These are phyloP conservation scores for Plasmodium berghei DNA, from an alignment of 169 alveolate species.

Conservation along the genomic window DNA sequence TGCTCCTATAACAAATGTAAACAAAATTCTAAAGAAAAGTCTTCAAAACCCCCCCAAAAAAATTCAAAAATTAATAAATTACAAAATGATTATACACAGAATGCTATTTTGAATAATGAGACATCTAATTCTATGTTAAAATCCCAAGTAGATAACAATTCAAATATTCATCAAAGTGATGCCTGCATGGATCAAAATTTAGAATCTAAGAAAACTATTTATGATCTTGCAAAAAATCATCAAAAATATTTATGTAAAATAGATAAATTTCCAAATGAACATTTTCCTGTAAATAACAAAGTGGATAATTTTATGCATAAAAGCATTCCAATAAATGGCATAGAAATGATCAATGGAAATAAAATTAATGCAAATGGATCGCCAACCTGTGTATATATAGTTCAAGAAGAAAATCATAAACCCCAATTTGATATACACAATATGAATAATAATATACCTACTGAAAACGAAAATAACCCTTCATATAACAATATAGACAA, in stretches of 20 bases:
- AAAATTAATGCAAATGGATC: not conserved
- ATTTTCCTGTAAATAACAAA: slow-evolving; percentile 7
- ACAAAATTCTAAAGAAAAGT: slow-evolving; percentile 4
- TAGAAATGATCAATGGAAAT: not conserved
- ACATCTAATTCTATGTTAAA: not conserved
- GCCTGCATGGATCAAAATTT: too few species aligned
- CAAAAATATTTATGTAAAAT: not conserved
- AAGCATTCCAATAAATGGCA: slow-evolving; percentile 3
- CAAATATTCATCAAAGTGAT: not conserved
- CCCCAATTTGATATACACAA: slow-evolving; percentile 3
- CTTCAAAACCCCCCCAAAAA: not conserved
- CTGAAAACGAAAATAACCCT: not conserved
- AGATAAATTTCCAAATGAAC: slow-evolving; percentile 17
- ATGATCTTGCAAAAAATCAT: not conserved
- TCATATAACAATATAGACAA: slow-evolving; percentile 4
- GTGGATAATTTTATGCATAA: not conserved
- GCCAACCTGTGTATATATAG: slow-evolving; percentile 1
- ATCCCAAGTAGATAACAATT: not conserved
- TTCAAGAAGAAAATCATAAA: slow-evolving; percentile 7
- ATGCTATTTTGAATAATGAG: slow-evolving; percentile 3
- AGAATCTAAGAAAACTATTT: slow-evolving; percentile 3
- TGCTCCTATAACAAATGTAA: slow-evolving; percentile 2
- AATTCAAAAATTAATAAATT: not conserved
- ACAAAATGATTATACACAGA: slow-evolving; percentile 1
- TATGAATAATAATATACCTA: slow-evolving; percentile 7